phyloP scores from a whole-genome alignment of 2,329 filamentous ascomycete genomes.

The Coniella vitis region DNA sequence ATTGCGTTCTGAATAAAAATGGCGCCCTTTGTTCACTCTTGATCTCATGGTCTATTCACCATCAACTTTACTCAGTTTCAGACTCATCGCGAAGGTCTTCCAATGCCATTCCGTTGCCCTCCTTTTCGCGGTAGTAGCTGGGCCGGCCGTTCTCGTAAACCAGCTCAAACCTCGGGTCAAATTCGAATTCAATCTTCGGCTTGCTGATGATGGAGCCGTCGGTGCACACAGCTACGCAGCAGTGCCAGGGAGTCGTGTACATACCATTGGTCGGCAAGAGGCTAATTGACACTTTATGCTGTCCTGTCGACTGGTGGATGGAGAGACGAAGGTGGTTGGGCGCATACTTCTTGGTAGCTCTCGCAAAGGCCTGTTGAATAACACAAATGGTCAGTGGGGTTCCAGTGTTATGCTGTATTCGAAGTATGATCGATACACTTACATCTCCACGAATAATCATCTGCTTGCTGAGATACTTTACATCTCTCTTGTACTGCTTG shows the following conservation, averaged over 20 bases:
- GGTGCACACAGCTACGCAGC: conserved; percentile 25
- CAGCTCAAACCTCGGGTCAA: conserved; percentile 28
- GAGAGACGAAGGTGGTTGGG: conserved; percentile 18
- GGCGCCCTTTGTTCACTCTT: too few relatives aligned
- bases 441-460: conserved; percentile 12
- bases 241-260: conserved; percentile 28
- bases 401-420: too few relatives aligned
- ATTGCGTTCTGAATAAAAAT: too few relatives aligned
- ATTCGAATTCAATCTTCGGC: conserved; percentile 18
- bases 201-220: conserved; percentile 23
- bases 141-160: conserved; percentile 27
- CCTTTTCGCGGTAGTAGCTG: conserved; percentile 29
- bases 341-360: conserved; percentile 11
- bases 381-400: too few relatives aligned
- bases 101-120: too few relatives aligned
- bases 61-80: too few relatives aligned
- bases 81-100: too few relatives aligned
- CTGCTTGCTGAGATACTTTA: conserved; percentile 17
- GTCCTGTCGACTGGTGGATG: conserved; percentile 17
- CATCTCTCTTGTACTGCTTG: conserved; percentile 17
- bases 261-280: conserved; percentile 19
- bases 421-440: too few relatives aligned
- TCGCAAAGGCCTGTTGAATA: background rate
- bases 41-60: too few relatives aligned
- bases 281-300: conserved; percentile 18